These are phyloP conservation scores for Fagopyrum tataricum DNA, from an alignment of 148 eudicot genomes.

Conservation along the genomic window DNA sequence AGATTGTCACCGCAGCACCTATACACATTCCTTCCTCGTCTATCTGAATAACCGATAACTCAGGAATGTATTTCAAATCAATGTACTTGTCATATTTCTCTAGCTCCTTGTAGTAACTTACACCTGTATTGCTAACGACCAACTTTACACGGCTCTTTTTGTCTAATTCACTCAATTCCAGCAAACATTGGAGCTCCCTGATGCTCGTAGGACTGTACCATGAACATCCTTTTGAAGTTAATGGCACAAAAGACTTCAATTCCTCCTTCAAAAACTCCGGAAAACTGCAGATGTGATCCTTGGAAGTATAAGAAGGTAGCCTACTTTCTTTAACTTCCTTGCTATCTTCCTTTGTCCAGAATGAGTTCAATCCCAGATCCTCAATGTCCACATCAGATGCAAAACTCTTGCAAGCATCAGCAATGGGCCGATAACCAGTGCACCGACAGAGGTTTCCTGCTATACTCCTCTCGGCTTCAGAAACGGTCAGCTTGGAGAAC, in stretches of 20 bases:
- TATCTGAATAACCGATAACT: slow-evolving; percentile 48
- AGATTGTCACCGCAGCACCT: slow-evolving; percentile 79
- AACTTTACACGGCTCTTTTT: slow-evolving; percentile 22
- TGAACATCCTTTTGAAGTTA: slow-evolving; percentile 41
- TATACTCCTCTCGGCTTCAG: slow-evolving; percentile 76
- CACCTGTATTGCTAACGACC: slow-evolving; percentile 77
- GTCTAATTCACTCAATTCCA: slow-evolving; percentile 11
- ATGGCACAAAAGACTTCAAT: slow-evolving; percentile 23
- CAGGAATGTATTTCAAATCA: slow-evolving; percentile 62
- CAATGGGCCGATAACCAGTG: slow-evolving; percentile 92
- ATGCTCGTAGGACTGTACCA: slow-evolving; percentile 66
- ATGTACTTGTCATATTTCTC: slow-evolving; percentile 45
- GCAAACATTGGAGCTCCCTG: slow-evolving; percentile 47
- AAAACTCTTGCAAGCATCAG: slow-evolving; percentile 94
- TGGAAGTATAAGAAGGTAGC: slow-evolving; percentile 49
- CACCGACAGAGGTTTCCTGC: slow-evolving; percentile 91
- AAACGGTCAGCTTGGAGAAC: slow-evolving; percentile 62
- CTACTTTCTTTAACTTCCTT: slow-evolving; percentile 40
- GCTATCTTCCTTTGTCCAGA: slow-evolving; percentile 59
- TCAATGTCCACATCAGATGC: slow-evolving; percentile 86
- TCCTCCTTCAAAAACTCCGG: slow-evolving; percentile 61
- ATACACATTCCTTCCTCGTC: slow-evolving; percentile 43
- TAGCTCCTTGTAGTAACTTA: slow-evolving; percentile 74
- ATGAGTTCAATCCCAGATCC: slow-evolving; percentile 76
- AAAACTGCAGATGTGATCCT: slow-evolving; percentile 34